Evolutionary conservation across 352 stramenopile genomes (phyloP).

Genomic region (Pythium rishiriense): DNA sequence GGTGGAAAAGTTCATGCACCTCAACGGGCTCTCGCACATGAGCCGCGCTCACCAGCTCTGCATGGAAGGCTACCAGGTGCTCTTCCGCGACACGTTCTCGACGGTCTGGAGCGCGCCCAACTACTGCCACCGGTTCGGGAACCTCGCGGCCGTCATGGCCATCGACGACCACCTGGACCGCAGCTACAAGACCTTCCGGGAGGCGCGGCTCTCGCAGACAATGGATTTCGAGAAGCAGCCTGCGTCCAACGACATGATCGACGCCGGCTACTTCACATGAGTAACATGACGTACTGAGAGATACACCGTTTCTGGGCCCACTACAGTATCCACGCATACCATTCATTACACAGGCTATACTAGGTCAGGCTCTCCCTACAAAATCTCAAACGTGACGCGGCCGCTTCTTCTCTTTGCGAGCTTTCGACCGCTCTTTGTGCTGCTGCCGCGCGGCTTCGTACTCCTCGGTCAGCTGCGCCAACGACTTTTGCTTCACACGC

Average conservation of each 20-base stretch:
- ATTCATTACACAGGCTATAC: neutral
- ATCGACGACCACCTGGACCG: slow-evolving; percentile 83
- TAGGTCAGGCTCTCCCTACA: neutral
- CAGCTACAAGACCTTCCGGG: slow-evolving; percentile 87
- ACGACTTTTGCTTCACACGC: slow-evolving; percentile 56
- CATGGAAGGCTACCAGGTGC: slow-evolving; percentile 94
- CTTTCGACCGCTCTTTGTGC: slow-evolving; percentile 73
- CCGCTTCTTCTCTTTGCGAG: slow-evolving; percentile 79
- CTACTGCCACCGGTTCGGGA: slow-evolving; percentile 96
- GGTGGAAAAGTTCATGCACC: slow-evolving; percentile 88
- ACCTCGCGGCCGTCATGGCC: slow-evolving; percentile 95
- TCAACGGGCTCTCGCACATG: slow-evolving; percentile 87
- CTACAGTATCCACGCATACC: neutral
- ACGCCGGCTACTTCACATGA: slow-evolving; percentile 84
- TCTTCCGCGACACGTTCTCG: slow-evolving; percentile 89
- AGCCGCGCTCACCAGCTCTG: slow-evolving; percentile 89
- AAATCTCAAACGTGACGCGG: slow-evolving; percentile 40
- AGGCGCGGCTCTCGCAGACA: slow-evolving; percentile 62
- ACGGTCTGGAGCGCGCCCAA: slow-evolving; percentile 94
- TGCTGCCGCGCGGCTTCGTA: slow-evolving; percentile 82
- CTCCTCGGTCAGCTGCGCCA: slow-evolving; percentile 53
- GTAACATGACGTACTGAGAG: neutral
- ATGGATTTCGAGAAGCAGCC: slow-evolving; percentile 73
- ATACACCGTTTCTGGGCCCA: too few species aligned
- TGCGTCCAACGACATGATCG: slow-evolving; percentile 73